Conservation (phyloP, 768 basidiomycete species). For the Antrodiella citrinella region DNA sequence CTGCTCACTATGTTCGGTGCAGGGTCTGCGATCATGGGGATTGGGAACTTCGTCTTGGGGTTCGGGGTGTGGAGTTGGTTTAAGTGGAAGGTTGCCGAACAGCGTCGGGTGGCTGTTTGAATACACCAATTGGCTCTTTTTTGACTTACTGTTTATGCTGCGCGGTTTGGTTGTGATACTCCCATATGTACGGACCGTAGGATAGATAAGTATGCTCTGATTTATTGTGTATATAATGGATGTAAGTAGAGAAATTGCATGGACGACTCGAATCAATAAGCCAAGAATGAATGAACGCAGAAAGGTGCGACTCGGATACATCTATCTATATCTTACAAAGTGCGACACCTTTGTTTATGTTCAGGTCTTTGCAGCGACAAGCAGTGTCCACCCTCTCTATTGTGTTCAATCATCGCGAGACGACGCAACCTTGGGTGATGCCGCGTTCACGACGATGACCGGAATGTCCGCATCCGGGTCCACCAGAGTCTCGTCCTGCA, state of each 20-base stretch:
- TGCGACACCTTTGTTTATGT: too few species aligned
- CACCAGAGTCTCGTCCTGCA: not conserved
- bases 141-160: not conserved
- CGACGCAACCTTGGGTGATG: not conserved
- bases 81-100: slow-evolving; percentile 39
- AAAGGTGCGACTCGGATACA: not conserved
- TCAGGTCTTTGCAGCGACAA: too few species aligned
- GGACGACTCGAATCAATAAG: too few species aligned
- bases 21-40: slow-evolving; percentile 60
- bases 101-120: not conserved
- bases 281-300: not conserved
- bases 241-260: too few species aligned
- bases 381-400: too few species aligned
- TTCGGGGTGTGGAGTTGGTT: slow-evolving; percentile 62
- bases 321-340: too few species aligned
- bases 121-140: not conserved
- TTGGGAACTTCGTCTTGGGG: slow-evolving; percentile 67
- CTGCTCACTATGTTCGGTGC: slow-evolving; percentile 66
- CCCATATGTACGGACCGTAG: not conserved
- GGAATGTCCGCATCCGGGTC: slow-evolving; percentile 5
- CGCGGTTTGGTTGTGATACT: not conserved
- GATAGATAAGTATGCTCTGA: not conserved
- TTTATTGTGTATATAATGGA: too few species aligned
- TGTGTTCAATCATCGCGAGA: too few species aligned
- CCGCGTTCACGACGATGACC: slow-evolving; percentile 8